phyloP scores from a whole-genome alignment of 306 rosid genomes.

The Quercus ilex region DNA sequence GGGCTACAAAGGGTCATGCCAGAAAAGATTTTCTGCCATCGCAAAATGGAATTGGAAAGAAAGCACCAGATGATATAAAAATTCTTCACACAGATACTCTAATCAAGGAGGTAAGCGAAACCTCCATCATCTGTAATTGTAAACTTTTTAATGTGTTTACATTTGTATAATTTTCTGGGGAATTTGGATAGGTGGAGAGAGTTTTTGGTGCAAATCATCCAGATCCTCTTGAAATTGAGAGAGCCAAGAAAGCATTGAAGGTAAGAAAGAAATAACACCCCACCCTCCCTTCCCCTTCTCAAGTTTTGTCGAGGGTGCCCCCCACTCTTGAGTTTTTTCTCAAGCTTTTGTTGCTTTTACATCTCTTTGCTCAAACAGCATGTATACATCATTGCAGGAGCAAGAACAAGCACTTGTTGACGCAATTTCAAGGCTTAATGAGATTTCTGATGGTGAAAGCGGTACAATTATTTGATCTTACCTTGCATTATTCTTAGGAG shows the following conservation, averaged over 20 bases:
- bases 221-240: constrained; percentile 76
- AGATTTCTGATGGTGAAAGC: constrained; percentile 80
- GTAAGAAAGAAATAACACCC: constrained; percentile 31
- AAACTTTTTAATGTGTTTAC: constrained; percentile 12
- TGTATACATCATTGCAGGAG: constrained; percentile 51
- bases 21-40: constrained; percentile 66
- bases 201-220: constrained; percentile 80
- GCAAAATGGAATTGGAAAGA: constrained; percentile 83
- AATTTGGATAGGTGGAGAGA: constrained; percentile 70
- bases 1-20: constrained; percentile 59
- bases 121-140: neutral
- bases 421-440: constrained; percentile 72
- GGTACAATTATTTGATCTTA: constrained; percentile 41
- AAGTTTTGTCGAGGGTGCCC: neutral
- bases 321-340: neutral
- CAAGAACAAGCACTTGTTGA: constrained; percentile 89
- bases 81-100: constrained; percentile 77
- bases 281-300: neutral
- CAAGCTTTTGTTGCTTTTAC: neutral
- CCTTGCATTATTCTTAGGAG: neutral
- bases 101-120: constrained; percentile 68
- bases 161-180: constrained; percentile 7
- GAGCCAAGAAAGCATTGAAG: constrained; percentile 78
- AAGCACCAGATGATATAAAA: constrained; percentile 66
- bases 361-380: constrained; percentile 4